Evolutionary conservation across 2,329 filamentous ascomycete genomes (phyloP).

Genomic region (Epichloe gansuensis): DNA sequence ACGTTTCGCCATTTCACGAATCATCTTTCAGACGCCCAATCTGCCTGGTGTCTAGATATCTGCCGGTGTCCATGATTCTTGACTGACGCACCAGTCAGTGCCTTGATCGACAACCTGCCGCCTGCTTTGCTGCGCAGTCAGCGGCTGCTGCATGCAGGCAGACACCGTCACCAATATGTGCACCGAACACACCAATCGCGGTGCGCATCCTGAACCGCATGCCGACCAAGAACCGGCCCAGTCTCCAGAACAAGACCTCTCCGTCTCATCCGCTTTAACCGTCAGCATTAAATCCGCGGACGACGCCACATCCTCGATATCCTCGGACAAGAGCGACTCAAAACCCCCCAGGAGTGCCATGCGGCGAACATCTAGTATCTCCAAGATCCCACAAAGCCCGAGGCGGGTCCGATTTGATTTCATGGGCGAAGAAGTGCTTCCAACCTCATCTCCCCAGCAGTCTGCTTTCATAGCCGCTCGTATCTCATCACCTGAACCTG

Average conservation of each 20-base stretch:
- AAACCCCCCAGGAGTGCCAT: constrained; percentile 43
- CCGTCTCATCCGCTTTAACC: constrained; percentile 25
- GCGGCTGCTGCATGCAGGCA: constrained; percentile 5
- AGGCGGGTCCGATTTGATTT: constrained; percentile 51
- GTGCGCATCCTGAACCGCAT: neutral
- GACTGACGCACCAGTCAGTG: neutral
- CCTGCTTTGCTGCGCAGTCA: constrained; percentile 3
- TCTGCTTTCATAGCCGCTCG: constrained; percentile 19
- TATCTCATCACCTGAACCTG: constrained; percentile 13
- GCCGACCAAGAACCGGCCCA: constrained; percentile 6
- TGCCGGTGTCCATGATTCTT: neutral
- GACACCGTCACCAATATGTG: neutral
- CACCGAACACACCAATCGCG: neutral
- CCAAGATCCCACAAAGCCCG: constrained; percentile 38
- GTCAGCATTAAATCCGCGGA: constrained; percentile 24
- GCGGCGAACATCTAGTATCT: constrained; percentile 40
- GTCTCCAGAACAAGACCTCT: constrained; percentile 11
- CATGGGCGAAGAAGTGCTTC: constrained; percentile 45
- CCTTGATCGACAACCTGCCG: neutral
- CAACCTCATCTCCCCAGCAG: constrained; percentile 41
- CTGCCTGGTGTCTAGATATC: neutral
- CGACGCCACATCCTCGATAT: constrained; percentile 35
- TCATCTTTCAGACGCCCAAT: neutral
- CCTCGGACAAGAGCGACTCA: constrained; percentile 39
- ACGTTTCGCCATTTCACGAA: neutral